phyloP scores from a whole-genome alignment of 345 rosid genomes.

The Microthlaspi erraticum region DNA sequence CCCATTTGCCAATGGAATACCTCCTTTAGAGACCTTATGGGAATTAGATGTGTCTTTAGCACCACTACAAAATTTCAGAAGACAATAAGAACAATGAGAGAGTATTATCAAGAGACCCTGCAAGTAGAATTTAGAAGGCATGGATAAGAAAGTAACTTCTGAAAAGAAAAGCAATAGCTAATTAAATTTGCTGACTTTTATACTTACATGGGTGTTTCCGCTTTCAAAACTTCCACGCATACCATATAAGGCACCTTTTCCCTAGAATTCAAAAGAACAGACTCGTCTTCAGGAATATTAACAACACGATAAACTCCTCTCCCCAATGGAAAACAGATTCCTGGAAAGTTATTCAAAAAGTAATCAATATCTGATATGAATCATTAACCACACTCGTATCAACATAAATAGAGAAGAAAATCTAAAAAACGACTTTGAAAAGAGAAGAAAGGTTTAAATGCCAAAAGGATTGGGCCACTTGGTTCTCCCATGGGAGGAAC shows the following conservation, averaged over 20 bases:
- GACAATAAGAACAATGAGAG: constrained; percentile 28
- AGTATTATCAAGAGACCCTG: background rate
- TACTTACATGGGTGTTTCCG: constrained; percentile 75
- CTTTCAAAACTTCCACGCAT: constrained; percentile 85
- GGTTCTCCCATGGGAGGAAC: background rate
- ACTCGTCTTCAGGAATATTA: constrained; percentile 98
- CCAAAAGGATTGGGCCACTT: constrained; percentile 25
- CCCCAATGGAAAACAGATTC: constrained; percentile 98
- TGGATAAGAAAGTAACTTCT: constrained; percentile 3
- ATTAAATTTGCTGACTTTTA: background rate
- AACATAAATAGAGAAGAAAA: background rate
- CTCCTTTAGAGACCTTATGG: constrained; percentile 94
- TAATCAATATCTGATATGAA: constrained; percentile 17
- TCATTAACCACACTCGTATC: constrained; percentile 14
- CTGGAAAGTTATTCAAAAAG: constrained; percentile 50
- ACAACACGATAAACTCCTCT: constrained; percentile 92
- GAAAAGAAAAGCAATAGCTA: background rate
- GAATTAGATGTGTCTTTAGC: constrained; percentile 69
- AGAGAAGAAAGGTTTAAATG: constrained; percentile 13
- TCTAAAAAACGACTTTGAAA: background rate
- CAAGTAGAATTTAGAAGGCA: background rate
- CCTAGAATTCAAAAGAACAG: constrained; percentile 95
- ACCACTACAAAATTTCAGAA: constrained; percentile 53
- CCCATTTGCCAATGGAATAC: constrained; percentile 98
- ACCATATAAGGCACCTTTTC: constrained; percentile 98